These are phyloP conservation scores for Rhododendron ferrugineum DNA, from an alignment of 148 eudicot genomes.

Conservation along the genomic window DNA sequence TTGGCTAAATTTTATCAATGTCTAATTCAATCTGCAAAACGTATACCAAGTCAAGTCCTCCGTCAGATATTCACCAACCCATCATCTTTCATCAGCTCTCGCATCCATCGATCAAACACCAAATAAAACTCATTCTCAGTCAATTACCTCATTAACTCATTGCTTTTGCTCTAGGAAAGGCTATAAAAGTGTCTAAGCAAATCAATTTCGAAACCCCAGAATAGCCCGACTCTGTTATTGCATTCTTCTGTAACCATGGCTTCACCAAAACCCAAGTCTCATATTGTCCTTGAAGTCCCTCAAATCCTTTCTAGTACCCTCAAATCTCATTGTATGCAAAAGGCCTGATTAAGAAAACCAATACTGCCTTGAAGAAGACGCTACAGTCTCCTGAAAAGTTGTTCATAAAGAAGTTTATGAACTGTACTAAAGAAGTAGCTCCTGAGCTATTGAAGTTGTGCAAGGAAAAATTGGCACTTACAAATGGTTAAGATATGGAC, in stretches of 20 bases:
- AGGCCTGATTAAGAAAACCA: constrained; percentile 6
- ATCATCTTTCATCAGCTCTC: not conserved
- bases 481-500: not conserved
- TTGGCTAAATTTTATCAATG: not conserved
- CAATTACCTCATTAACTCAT: too few relatives aligned
- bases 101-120: not conserved
- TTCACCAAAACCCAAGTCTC: constrained; percentile 7
- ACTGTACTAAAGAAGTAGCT: not conserved
- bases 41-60: not conserved
- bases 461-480: not conserved
- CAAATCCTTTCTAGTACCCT: too few relatives aligned
- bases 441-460: not conserved
- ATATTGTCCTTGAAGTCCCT: too few relatives aligned
- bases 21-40: not conserved
- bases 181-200: not conserved
- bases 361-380: not conserved
- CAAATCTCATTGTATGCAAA: constrained; percentile 9
- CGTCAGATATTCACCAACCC: not conserved
- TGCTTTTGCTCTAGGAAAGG: not conserved
- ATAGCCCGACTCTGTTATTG: not conserved
- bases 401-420: constrained; percentile 2
- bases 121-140: not conserved
- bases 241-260: not conserved
- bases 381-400: not conserved
- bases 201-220: too few relatives aligned